Evolutionary conservation across 148 eudicot species (phyloP).

Genomic region (Cornus suecica): DNA sequence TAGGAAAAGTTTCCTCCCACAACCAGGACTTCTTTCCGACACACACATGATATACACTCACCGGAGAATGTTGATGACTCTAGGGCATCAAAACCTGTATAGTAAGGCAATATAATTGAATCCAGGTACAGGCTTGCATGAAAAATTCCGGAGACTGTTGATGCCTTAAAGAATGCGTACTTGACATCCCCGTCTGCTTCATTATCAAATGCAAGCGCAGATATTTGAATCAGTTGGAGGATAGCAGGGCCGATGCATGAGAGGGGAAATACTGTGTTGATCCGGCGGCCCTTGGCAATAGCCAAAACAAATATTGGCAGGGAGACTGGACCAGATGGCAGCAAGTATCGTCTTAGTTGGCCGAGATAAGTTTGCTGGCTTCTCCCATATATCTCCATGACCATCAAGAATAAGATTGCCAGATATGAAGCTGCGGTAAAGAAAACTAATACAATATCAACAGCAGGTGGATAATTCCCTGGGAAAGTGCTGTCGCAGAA

Average conservation of each 20-base stretch:
- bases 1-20: conserved; percentile 43
- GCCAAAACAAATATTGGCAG: conserved; percentile 39
- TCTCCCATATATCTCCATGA: conserved; percentile 17
- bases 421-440: conserved; percentile 23
- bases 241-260: conserved; percentile 37
- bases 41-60: conserved; percentile 49
- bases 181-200: conserved; percentile 30
- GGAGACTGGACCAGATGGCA: conserved; percentile 51
- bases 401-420: conserved; percentile 22
- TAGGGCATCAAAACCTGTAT: conserved; percentile 55
- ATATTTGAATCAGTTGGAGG: conserved; percentile 41
- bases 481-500: conserved; percentile 47
- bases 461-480: conserved; percentile 33
- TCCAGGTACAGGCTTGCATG: conserved; percentile 46
- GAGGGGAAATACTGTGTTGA: conserved; percentile 38
- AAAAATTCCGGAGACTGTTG: conserved; percentile 49
- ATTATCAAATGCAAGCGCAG: conserved; percentile 39
- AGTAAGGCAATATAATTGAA: conserved; percentile 48
- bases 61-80: conserved; percentile 40
- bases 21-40: conserved; percentile 31
- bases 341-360: conserved; percentile 31
- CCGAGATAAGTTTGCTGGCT: conserved; percentile 16
- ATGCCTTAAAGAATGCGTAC: conserved; percentile 45
- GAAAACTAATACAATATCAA: conserved; percentile 22
- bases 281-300: conserved; percentile 43